A percentile compares a stretch with the other conserved stretches of the same genome.
These are phyloP conservation scores for Plasmodium berghei DNA, from an alignment of 169 alveolate genomes.

Conservation along the genomic window DNA sequence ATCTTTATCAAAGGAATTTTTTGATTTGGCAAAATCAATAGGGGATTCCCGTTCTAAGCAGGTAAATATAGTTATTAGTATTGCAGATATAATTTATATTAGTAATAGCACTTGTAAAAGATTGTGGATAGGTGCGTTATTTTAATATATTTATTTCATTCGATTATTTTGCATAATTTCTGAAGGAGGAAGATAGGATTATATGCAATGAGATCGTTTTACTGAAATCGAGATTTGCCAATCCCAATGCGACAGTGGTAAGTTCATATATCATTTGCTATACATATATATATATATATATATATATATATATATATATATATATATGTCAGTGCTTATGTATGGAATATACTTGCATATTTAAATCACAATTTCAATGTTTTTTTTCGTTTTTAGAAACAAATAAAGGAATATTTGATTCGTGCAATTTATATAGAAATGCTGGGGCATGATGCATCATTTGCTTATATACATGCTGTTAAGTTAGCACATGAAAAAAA, in stretches of 20 bases:
- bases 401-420: slow-evolving; percentile 89
- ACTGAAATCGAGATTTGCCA: slow-evolving; percentile 86
- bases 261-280: slow-evolving; percentile 74
- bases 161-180: not conserved
- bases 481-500: slow-evolving; percentile 93
- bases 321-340: not conserved
- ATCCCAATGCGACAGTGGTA: slow-evolving; percentile 87
- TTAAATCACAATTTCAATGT: not conserved
- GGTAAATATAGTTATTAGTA: slow-evolving; percentile 70
- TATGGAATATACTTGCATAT: not conserved
- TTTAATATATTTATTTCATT: not conserved
- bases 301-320: not conserved
- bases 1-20: slow-evolving; percentile 87
- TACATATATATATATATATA: not conserved
- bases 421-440: slow-evolving; percentile 95
- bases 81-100: not conserved
- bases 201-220: slow-evolving; percentile 87
- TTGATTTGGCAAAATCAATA: slow-evolving; percentile 92
- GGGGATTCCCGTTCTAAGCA: slow-evolving; percentile 96
- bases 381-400: slow-evolving; percentile 64
- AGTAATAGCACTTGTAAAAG: not conserved
- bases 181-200: slow-evolving; percentile 91
- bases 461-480: slow-evolving; percentile 95
- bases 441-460: slow-evolving; percentile 97
- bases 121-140: not conserved